Percentiles rank a stretch among this genome's conserved stretches.
phyloP scores from a whole-genome alignment of 2,329 filamentous ascomycete genomes.

The Phyllosticta citrichinensis region DNA sequence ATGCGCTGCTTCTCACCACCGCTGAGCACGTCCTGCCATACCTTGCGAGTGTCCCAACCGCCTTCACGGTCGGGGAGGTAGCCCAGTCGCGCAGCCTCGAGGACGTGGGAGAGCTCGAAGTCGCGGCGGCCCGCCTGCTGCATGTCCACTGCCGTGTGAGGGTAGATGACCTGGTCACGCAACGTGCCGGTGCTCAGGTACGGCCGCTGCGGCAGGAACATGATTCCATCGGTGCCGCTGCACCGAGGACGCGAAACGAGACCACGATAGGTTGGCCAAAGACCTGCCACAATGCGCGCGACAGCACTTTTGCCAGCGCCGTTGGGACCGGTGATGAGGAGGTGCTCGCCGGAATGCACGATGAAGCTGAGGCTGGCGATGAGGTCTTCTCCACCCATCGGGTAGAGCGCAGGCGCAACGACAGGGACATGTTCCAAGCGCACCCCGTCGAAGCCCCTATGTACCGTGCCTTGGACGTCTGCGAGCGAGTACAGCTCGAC shows the following conservation, averaged over 20 bases:
- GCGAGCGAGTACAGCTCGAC: conserved; percentile 80
- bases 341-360: conserved; percentile 80
- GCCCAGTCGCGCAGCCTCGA: conserved; percentile 76
- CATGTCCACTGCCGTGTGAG: conserved; percentile 93
- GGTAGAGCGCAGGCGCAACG: conserved; percentile 80
- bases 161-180: conserved; percentile 95
- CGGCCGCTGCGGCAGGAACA: conserved; percentile 92
- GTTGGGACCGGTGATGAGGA: conserved; percentile 90
- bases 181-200: conserved; percentile 89
- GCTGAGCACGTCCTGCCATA: conserved; percentile 97
- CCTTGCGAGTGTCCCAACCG: conserved; percentile 92
- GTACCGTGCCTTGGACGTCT: conserved; percentile 86
- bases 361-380: conserved; percentile 83
- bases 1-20: conserved; percentile 96
- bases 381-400: conserved; percentile 83
- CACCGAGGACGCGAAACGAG: conserved; percentile 78
- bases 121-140: conserved; percentile 68
- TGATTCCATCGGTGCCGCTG: conserved; percentile 80
- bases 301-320: conserved; percentile 91
- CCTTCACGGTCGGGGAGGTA: conserved; percentile 89
- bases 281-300: conserved; percentile 72
- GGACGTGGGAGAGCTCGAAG: conserved; percentile 62
- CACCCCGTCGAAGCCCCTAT: conserved; percentile 91
- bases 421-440: conserved; percentile 87
- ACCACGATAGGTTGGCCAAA: conserved; percentile 95